Conservation (phyloP, 140 eudicot genomes). For the Erigeron philadelphicus region DNA sequence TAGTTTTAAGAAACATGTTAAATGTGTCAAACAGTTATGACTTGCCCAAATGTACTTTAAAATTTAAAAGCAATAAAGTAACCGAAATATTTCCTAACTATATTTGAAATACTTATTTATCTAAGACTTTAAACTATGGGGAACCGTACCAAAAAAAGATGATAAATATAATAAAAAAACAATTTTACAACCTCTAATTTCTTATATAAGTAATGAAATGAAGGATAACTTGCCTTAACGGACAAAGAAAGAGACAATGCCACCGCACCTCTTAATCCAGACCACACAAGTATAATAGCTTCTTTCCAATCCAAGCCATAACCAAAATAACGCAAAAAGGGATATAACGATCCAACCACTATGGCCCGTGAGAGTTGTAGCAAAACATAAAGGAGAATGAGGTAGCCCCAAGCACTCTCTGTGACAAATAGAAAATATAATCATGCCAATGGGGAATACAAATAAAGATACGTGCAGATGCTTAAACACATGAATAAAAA, state of each 20-base stretch:
- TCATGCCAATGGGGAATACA: constrained; percentile 14
- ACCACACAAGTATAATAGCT: constrained; percentile 77
- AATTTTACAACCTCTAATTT: background rate
- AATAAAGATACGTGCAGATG: background rate
- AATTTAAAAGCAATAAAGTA: too few relatives aligned
- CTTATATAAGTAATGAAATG: background rate
- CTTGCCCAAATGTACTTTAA: too few relatives aligned
- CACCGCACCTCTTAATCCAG: constrained; percentile 95
- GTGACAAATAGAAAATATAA: constrained; percentile 18
- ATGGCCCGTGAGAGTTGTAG: constrained; percentile 65
- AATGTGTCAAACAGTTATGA: too few relatives aligned
- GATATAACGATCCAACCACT: constrained; percentile 72
- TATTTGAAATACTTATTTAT: too few relatives aligned
- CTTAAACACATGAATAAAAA: background rate
- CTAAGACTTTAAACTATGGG: too few relatives aligned
- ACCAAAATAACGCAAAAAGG: constrained; percentile 67
- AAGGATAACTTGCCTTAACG: constrained; percentile 63
- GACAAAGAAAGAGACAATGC: constrained; percentile 87
- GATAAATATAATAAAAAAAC: background rate
- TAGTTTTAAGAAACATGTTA: too few relatives aligned
- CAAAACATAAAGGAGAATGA: constrained; percentile 64
- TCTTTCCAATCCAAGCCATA: constrained; percentile 97
- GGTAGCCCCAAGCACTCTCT: constrained; percentile 91
- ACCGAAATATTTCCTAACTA: too few relatives aligned
- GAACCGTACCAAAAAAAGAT: too few relatives aligned